A percentile compares a stretch with the other conserved stretches of the same genome.
Evolutionary conservation across 352 stramenopile species (phyloP).

Genomic region (Bremia lactucae): DNA sequence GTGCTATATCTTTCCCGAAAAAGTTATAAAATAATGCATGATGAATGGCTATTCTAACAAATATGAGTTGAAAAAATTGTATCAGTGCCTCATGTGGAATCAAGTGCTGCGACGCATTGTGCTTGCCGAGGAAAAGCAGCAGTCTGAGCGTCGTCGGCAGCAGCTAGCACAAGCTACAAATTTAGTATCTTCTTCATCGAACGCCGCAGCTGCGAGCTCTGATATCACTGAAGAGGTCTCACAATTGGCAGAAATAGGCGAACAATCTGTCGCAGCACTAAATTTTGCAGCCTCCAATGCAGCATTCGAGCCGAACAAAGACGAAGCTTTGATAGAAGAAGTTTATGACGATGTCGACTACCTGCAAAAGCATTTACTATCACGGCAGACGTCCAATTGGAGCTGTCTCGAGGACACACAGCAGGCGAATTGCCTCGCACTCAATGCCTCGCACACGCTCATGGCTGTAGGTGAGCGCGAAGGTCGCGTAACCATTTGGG

Average conservation of each 20-base stretch:
- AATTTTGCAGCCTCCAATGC: not conserved
- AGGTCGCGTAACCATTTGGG: conserved; percentile 72
- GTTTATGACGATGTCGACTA: conserved; percentile 34
- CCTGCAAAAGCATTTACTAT: conserved; percentile 53
- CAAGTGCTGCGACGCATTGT: conserved; percentile 22
- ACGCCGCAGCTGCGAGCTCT: not conserved
- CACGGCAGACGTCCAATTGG: conserved; percentile 37
- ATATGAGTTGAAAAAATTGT: too few species aligned
- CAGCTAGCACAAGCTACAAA: conserved; percentile 13
- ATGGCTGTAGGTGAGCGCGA: conserved; percentile 71
- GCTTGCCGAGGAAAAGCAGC: conserved; percentile 18
- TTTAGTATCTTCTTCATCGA: conserved; percentile 4
- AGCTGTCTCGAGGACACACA: conserved; percentile 61
- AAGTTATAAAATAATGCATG: too few species aligned
- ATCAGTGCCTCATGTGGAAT: conserved; percentile 23
- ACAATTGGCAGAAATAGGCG: conserved; percentile 1
- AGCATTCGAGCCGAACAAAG: not conserved
- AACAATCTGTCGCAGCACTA: not conserved
- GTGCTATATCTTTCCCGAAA: too few species aligned
- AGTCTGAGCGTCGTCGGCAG: conserved; percentile 17
- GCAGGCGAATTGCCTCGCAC: conserved; percentile 56
- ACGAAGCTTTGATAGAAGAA: conserved; percentile 13
- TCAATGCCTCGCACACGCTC: conserved; percentile 53
- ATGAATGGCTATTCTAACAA: too few species aligned
- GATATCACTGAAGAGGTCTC: conserved; percentile 1